Base-by-base conservation (phyloP, 148 eudicot genomes). In the Drosera capensis region DNA sequence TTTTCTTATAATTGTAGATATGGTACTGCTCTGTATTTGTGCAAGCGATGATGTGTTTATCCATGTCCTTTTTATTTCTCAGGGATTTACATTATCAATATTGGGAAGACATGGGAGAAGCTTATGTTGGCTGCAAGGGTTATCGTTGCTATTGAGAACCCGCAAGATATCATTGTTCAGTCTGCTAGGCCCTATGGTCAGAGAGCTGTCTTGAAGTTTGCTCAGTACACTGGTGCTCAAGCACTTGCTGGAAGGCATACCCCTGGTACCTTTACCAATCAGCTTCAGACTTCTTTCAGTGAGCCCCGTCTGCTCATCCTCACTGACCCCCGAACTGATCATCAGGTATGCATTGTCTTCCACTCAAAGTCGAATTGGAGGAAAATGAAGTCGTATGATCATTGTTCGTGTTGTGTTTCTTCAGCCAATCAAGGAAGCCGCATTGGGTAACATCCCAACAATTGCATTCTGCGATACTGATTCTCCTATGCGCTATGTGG, bases 391-490 rank as follows among this genome's bases (percentile, higher is more conserved):
- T 39, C 17, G 18, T 39, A 14, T 14, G 1, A 17, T 43, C 7
- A 1, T 25, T 24, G 3, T 34, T 34, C 20, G 13, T 0, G 35
- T 2, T 24, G 6, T 39, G 13, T 25, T 9, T 3, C 23, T 55
- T 21, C 77, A 79, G 82, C 87, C 87, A 24, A 79, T 79, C 13
- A 72, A 72, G 65, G 87, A 79, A 62, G 79, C 79, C 50, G 79
- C 87, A 0, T 61, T 75, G 1, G 73, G 71, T 13, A 79, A 75
- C 60, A 79, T 79, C 49, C 87, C 87, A 24, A 75, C 79, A 11
- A 79, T 79, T 50, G 87, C 87, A 11, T 79, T 79, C 70, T 79
- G 82, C 59, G 87, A 79, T 35, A 79, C 87, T 7, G 87, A 79
- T 45, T 79, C 79, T 7, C 82, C 88, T 1, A 80, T 75, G 88